A percentile compares a stretch with the other conserved stretches of the same genome.
These are phyloP conservation scores for Pseudonitzschia delicatissima DNA, from an alignment of 108 stramenopile genomes.

Conservation along the genomic window DNA sequence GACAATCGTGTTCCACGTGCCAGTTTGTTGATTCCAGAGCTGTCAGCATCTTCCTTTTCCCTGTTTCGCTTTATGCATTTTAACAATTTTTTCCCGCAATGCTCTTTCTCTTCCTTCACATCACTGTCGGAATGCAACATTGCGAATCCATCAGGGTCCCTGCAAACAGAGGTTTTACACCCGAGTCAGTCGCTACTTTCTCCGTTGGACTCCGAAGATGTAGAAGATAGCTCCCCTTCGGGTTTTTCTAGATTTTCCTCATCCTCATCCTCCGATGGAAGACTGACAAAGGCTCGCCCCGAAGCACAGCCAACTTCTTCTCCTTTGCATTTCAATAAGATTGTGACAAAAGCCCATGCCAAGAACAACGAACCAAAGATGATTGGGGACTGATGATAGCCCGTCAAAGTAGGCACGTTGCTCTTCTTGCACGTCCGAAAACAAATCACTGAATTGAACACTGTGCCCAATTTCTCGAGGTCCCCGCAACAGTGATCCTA, in stretches of 20 bases:
- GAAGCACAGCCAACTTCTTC: slow-evolving; percentile 54
- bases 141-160: not conserved
- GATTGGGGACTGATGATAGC: slow-evolving; percentile 24
- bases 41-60: not conserved
- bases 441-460: slow-evolving; percentile 28
- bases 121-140: not conserved
- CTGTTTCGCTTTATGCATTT: not conserved
- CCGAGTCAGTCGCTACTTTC: slow-evolving; percentile 4
- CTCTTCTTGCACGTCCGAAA: slow-evolving; percentile 20
- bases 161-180: slow-evolving; percentile 3
- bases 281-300: slow-evolving; percentile 32
- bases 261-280: not conserved
- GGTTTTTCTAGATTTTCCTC: not conserved
- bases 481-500: slow-evolving; percentile 13
- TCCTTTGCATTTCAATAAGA: slow-evolving; percentile 39
- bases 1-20: slow-evolving; percentile 29
- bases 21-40: slow-evolving; percentile 6
- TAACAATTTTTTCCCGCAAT: not conserved
- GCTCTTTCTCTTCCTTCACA: not conserved
- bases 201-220: not conserved
- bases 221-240: slow-evolving; percentile 9
- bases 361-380: slow-evolving; percentile 27
- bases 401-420: slow-evolving; percentile 39
- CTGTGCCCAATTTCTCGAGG: slow-evolving; percentile 6
- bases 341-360: slow-evolving; percentile 37